Percentiles rank a stretch among this genome's conserved stretches.
Conservation (phyloP, 805 yeast species). For the Candida ulmi region DNA sequence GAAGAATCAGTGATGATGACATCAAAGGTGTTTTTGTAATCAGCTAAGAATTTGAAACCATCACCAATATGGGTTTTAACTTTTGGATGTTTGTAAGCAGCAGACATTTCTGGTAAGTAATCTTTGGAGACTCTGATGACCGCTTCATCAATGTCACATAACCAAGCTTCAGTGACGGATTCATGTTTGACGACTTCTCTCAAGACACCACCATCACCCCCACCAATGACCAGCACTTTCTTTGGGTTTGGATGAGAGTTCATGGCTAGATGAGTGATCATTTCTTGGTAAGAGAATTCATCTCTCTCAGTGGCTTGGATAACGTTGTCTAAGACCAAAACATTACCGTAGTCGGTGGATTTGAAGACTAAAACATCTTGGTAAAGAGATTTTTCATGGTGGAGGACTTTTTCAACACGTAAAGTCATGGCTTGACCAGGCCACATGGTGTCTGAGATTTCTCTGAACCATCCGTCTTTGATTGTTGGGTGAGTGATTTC, state of each 20-base stretch:
- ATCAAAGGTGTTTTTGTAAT: conserved; percentile 81
- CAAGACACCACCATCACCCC: conserved; percentile 98
- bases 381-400: conserved; percentile 79
- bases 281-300: conserved; percentile 96
- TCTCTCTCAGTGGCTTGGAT: conserved; percentile 97
- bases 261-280: conserved; percentile 92
- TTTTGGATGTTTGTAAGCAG: conserved; percentile 81
- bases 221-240: conserved; percentile 91
- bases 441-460: conserved; percentile 93
- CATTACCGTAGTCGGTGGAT: conserved; percentile 92
- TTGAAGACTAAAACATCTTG: conserved; percentile 94
- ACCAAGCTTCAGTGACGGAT: conserved; percentile 78
- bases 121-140: conserved; percentile 83
- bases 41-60: conserved; percentile 92
- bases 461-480: conserved; percentile 93
- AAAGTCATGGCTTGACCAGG: conserved; percentile 98
- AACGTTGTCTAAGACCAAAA: conserved; percentile 88
- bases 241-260: conserved; percentile 94
- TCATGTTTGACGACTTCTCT: conserved; percentile 91
- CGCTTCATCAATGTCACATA: conserved; percentile 93
- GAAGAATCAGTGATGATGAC: conserved; percentile 96
- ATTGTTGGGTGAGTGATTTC: conserved; percentile 38
- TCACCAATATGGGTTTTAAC: conserved; percentile 90
- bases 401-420: conserved; percentile 79
- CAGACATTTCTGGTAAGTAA: conserved; percentile 84